Evolutionary conservation across 257 asterid genomes (phyloP).

Genomic region (Petunia secreta): DNA sequence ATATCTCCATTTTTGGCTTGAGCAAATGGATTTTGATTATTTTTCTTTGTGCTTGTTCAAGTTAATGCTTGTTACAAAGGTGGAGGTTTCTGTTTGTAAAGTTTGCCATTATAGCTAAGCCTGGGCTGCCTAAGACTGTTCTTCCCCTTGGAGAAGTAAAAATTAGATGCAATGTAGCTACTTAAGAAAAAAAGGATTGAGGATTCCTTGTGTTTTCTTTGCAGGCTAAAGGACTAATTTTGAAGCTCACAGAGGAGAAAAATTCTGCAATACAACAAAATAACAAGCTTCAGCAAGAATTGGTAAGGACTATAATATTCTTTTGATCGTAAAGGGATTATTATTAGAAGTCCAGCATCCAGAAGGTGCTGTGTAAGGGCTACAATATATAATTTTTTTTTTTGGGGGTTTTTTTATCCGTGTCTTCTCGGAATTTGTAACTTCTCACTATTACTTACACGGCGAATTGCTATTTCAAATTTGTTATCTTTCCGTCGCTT

Average conservation of each 20-base stretch:
- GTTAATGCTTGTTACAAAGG: conserved; percentile 10
- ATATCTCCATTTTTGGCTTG: background rate
- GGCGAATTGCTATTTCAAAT: background rate
- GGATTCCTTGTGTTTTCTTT: conserved; percentile 31
- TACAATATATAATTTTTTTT: background rate
- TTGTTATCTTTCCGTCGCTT: background rate
- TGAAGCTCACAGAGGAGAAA: conserved; percentile 82
- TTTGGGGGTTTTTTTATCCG: background rate
- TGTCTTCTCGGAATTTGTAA: background rate
- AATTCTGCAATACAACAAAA: conserved; percentile 64
- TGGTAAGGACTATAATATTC: conserved; percentile 40
- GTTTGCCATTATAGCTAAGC: background rate
- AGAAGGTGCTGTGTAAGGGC: too few relatives aligned
- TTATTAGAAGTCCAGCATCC: too few relatives aligned
- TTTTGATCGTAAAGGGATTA: too few relatives aligned
- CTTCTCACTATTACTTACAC: background rate
- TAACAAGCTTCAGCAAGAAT: conserved; percentile 68
- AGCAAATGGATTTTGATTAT: conserved; percentile 6
- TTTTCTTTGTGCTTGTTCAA: background rate
- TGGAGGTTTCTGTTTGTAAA: background rate
- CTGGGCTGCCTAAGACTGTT: background rate
- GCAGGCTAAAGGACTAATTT: conserved; percentile 71
- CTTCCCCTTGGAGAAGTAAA: background rate
- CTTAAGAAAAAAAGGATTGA: conserved; percentile 23
- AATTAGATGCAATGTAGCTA: background rate